A percentile compares a stretch with the other conserved stretches of the same genome.
Conservation (phyloP, 805 yeast genomes). For the Candida yuanshanica region DNA sequence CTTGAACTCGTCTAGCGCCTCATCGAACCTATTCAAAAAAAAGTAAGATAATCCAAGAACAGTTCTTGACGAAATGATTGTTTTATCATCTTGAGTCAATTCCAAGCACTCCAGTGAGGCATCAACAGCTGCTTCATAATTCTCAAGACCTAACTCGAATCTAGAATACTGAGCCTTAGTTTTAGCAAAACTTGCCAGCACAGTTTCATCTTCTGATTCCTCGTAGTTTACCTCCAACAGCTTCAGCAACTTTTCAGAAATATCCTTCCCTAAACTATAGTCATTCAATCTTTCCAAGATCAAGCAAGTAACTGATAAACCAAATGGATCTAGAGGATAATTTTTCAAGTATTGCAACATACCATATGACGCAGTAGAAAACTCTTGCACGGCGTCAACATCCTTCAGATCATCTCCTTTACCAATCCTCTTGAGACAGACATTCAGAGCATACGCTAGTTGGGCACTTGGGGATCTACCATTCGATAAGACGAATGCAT, state of each 20-base stretch:
- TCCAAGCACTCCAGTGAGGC: conserved; percentile 51
- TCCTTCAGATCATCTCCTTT: conserved; percentile 44
- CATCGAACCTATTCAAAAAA: conserved; percentile 56
- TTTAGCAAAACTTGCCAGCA: conserved; percentile 45
- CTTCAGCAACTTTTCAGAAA: conserved; percentile 41
- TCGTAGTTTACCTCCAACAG: conserved; percentile 55
- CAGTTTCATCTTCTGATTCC: conserved; percentile 40
- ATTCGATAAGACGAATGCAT: conserved; percentile 71
- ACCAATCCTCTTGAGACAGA: conserved; percentile 42
- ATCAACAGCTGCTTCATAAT: conserved; percentile 56
- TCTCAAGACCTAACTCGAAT: conserved; percentile 52
- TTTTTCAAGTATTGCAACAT: conserved; percentile 58
- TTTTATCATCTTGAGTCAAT: conserved; percentile 32
- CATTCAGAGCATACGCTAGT: conserved; percentile 60
- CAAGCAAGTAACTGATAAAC: conserved; percentile 48
- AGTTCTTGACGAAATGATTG: conserved; percentile 51
- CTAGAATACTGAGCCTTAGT: conserved; percentile 72
- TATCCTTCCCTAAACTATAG: conserved; percentile 45
- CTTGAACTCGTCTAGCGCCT: conserved; percentile 63
- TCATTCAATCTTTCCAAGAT: conserved; percentile 67
- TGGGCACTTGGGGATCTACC: conserved; percentile 69
- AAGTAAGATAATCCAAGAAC: conserved; percentile 70
- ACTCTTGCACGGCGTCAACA: conserved; percentile 55
- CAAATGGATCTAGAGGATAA: conserved; percentile 52
- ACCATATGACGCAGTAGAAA: conserved; percentile 63